These are phyloP conservation scores for Curvularia sp. DNA, from an alignment of 2,329 filamentous ascomycete species.

Conservation along the genomic window DNA sequence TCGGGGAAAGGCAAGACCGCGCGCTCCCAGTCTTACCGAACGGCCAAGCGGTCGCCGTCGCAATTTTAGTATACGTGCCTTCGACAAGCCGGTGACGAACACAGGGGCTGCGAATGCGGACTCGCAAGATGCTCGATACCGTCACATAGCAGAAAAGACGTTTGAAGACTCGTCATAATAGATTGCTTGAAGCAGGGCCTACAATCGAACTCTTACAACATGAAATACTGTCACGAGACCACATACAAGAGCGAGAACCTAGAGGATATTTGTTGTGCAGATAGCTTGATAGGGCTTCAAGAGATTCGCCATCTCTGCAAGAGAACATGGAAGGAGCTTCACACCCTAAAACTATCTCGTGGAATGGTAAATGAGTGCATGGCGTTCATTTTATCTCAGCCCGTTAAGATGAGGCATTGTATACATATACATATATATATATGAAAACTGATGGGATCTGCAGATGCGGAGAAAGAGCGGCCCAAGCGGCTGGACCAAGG, in stretches of 20 bases:
- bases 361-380: background rate
- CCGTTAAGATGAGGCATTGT: background rate
- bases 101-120: conserved; percentile 30
- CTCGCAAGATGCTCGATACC: conserved; percentile 38
- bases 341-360: background rate
- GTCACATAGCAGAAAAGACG: conserved; percentile 33
- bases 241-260: conserved; percentile 4
- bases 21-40: conserved; percentile 68
- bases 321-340: background rate
- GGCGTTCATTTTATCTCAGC: background rate
- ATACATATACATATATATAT: background rate
- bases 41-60: conserved; percentile 60
- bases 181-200: background rate
- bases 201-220: background rate
- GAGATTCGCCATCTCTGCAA: background rate
- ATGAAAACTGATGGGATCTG: background rate
- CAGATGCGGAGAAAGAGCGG: background rate
- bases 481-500: background rate
- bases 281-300: background rate
- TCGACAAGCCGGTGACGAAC: conserved; percentile 29
- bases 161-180: conserved; percentile 17
- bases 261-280: background rate
- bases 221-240: background rate
- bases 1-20: conserved; percentile 64
- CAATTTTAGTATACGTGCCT: conserved; percentile 51